phyloP scores from a whole-genome alignment of 352 stramenopile species.

The Pseudoperonospora humuli region DNA sequence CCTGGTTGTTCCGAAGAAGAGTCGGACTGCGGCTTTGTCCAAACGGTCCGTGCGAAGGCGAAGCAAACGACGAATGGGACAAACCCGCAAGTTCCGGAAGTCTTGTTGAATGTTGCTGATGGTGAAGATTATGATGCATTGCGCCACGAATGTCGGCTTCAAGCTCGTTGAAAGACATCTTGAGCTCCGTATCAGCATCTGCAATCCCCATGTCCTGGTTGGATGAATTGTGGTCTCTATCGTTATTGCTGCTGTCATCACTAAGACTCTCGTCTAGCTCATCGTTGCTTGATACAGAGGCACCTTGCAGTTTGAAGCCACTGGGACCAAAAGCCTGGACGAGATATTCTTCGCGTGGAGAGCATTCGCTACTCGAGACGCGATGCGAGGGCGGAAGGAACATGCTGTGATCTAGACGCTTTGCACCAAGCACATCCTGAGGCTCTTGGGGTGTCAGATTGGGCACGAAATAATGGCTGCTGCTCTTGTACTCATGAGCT shows the following conservation, averaged over 20 bases:
- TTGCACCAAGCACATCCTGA: constrained; percentile 13
- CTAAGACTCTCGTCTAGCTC: constrained; percentile 25
- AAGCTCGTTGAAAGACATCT: constrained; percentile 33
- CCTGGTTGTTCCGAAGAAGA: constrained; percentile 16
- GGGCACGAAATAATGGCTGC: constrained; percentile 4
- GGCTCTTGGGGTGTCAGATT: constrained; percentile 8
- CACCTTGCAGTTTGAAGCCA: constrained; percentile 39
- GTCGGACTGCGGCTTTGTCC: constrained; percentile 7
- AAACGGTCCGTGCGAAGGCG: constrained; percentile 16
- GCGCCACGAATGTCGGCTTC: constrained; percentile 25
- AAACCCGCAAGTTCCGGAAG: constrained; percentile 19
- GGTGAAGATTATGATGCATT: constrained; percentile 22
- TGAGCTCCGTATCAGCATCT: constrained; percentile 28
- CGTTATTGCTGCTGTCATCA: constrained; percentile 25
- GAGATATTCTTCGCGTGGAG: constrained; percentile 58
- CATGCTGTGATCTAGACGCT: constrained; percentile 15
- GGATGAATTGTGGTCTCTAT: constrained; percentile 15
- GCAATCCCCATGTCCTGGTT: constrained; percentile 1
- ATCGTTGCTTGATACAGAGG: constrained; percentile 19
- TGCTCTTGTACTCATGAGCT: constrained; percentile 9
- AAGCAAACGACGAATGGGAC: constrained; percentile 13
- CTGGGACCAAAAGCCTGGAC: constrained; percentile 60
- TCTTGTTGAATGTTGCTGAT: constrained; percentile 15
- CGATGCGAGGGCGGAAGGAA: constrained; percentile 20
- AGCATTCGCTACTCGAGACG: constrained; percentile 29